Evolutionary conservation across 2,329 filamentous ascomycete genomes (phyloP), one percentile per base, ranked within the genome.

Genomic region (Monosporascus sp.): DNA sequence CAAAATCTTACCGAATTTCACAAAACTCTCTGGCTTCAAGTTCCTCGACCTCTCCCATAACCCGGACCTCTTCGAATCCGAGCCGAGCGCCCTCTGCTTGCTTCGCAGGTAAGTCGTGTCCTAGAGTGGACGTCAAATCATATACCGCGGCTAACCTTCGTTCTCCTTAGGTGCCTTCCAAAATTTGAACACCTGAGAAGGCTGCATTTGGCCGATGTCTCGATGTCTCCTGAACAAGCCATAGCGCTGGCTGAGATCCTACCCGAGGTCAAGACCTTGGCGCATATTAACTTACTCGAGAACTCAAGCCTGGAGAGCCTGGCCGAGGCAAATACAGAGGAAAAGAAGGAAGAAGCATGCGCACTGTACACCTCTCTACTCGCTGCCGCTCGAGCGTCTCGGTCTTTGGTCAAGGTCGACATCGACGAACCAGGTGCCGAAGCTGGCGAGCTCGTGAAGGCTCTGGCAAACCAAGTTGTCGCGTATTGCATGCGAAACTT

Each of bases 1-100:
- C 69, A 82, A 84, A 51, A 76, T 97, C 14, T 79, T 97, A 49
- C 90, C 91, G 5, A 83, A 83, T 7, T 72, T 97, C 51, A 78
- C 81, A 26, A 83, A 79, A 59, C 74, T 97, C 52, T 78, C 79
- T 2, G 82, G 87, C 58, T 87, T 97, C 66, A 85, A 89, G 20
- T 97, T 97, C 66, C 84, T 99, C 55, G 94, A 97, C 68, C 76
- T 99, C 37, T 96, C 91, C 5, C 91, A 96, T 64, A 97, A 97
- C 62, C 88, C 80, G 35, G 84, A 84, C 20, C 77, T 99, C 17
- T 96, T 96, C 66, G 81, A 85, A 50, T 77, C 78, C 3, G 78
- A 87, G 43, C 86, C 88, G n/a, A 91, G 84, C 63, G 88, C 89
- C 2, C 78, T 94, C 37, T 80, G 81, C 5, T 73, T 91, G 3